A percentile compares a stretch with the other conserved stretches of the same genome.
Conservation (phyloP, 2,329 filamentous ascomycete genomes). For the Pezicula neosporulosa region DNA sequence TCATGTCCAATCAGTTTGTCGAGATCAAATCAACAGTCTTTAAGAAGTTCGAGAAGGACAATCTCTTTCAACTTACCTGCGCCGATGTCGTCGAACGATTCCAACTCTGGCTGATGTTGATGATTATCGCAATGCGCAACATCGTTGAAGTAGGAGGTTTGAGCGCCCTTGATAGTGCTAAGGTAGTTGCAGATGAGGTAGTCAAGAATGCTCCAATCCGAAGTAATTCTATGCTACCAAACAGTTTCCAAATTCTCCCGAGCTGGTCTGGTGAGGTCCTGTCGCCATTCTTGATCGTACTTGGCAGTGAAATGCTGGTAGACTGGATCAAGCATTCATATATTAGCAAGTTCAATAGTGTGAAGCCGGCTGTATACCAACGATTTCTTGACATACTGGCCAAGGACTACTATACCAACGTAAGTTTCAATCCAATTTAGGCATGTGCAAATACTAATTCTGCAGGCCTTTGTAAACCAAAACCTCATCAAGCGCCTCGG, state of each 20-base stretch:
- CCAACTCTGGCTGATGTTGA: constrained; percentile 94
- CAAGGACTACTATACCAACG: constrained; percentile 97
- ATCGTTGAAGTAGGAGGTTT: constrained; percentile 92
- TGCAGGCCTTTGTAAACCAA: constrained; percentile 80
- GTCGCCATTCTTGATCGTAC: constrained; percentile 87
- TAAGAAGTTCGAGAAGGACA: constrained; percentile 98
- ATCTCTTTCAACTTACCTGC: constrained; percentile 92
- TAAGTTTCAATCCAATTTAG: constrained; percentile 34
- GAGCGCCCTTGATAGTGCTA: constrained; percentile 46
- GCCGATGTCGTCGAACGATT: constrained; percentile 97
- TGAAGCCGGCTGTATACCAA: constrained; percentile 84
- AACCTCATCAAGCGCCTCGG: constrained; percentile 87
- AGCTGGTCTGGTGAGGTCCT: constrained; percentile 86
- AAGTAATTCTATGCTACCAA: constrained; percentile 74
- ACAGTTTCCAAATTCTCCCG: constrained; percentile 87
- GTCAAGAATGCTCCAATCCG: constrained; percentile 58
- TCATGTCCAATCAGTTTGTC: constrained; percentile 97
- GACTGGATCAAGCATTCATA: constrained; percentile 98
- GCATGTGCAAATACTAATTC: constrained; percentile 12
- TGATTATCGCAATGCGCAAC: constrained; percentile 94
- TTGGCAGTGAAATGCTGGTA: constrained; percentile 94
- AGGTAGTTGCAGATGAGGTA: constrained; percentile 38
- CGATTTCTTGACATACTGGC: constrained; percentile 90
- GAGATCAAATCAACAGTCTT: constrained; percentile 99
- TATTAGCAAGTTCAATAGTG: constrained; percentile 98